Evolutionary conservation across 2,329 filamentous ascomycete genomes (phyloP), one percentile per base, ranked within the genome.

Genomic region (Alternaria arbusti): DNA sequence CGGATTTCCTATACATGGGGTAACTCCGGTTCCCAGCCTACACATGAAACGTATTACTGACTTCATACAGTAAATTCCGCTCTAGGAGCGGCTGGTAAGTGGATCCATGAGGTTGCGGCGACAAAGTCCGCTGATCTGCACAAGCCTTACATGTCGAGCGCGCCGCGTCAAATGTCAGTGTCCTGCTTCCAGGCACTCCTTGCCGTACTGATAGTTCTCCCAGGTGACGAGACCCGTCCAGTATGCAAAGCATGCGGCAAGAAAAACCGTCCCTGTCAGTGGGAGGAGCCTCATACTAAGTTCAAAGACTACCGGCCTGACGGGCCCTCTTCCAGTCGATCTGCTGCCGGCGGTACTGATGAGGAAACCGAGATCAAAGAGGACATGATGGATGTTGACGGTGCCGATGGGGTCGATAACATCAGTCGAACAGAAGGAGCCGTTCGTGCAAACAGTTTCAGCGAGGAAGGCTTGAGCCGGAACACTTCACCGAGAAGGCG

Each of bases 61-160:
- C 50, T 43, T 28, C 3, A 73, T 76, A 70, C 17, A 74, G 75
- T 51, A 78, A 76, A 63, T 75, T 66, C 59, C 74, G 75, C 51
- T 78, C 75, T 40, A 74, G 67, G 58, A 74, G 67, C 57, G 75
- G 75, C 50, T 78, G 75, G 75, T 78, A 36, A 69, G 73, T 71
- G 49, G 23, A 44, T 17, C n/a, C n/a, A 15, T 40, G 44, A 20
- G 30, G 17, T 54, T 11, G 20, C 22, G 23, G 28, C 36, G 17
- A 55, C 20, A 23, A 54, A 26, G 32, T 54, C 44, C 54, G 43
- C 63, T 69, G 45, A 63, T 45, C 17, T 23, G 11, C 44, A 22
- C 32, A 51, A 78, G 75, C 57, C 60, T 74, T 40, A 77, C 74
- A 13, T 78, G 75, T 59, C 67, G 75, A 59, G 63, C 69, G 22